Evolutionary conservation across 192 early-diverging fungal species (phyloP).

Genomic region (Chytriomyces sp.): DNA sequence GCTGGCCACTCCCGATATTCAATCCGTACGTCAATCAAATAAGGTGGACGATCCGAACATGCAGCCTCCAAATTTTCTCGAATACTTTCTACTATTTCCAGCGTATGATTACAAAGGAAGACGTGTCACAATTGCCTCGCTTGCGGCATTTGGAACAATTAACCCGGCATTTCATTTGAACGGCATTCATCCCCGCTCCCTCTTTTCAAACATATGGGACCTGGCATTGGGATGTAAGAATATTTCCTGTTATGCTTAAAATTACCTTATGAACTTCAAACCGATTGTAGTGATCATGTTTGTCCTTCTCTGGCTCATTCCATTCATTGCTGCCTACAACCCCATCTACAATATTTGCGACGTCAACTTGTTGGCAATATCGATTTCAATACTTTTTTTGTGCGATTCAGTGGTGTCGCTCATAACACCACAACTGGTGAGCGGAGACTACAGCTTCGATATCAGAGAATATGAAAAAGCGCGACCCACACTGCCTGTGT

Average conservation of each 20-base stretch:
- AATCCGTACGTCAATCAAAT: too few species aligned
- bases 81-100: too few species aligned
- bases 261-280: too few species aligned
- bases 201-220: conserved; percentile 10
- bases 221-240: not conserved
- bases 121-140: too few species aligned
- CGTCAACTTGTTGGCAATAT: not conserved
- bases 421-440: conserved; percentile 9
- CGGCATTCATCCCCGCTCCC: conserved; percentile 17
- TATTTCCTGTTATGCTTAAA: too few species aligned
- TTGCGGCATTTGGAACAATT: too few species aligned
- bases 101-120: too few species aligned
- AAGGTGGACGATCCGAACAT: too few species aligned
- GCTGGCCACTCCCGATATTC: too few species aligned
- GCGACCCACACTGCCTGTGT: not conserved
- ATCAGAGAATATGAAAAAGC: conserved; percentile 14
- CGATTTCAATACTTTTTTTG: not conserved
- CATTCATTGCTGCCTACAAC: not conserved
- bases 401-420: not conserved
- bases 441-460: not conserved
- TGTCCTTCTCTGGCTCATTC: conserved; percentile 1
- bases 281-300: not conserved
- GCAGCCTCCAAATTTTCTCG: too few species aligned
- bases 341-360: not conserved
- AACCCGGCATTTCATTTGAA: not conserved